Percentiles rank a stretch among this genome's conserved stretches.
Conservation (phyloP, 129 eudicot species). For the Chrysanthemum lavandulifolium region DNA sequence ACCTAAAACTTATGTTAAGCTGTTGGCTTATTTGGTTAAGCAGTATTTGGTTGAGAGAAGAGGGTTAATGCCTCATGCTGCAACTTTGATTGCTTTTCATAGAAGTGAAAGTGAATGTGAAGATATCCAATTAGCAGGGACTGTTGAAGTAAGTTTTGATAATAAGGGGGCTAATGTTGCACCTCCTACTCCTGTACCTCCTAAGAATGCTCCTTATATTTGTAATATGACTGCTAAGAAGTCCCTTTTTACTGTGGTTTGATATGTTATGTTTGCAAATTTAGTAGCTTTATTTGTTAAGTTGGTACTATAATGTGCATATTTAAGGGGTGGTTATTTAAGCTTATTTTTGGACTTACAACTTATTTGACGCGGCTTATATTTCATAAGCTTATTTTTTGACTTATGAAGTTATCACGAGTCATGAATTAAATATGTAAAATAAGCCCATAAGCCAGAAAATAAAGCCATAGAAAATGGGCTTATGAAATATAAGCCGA, state of each 20-base stretch:
- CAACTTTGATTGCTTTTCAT: conserved; percentile 66
- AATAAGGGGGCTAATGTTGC: conserved; percentile 75
- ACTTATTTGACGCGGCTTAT: too few relatives aligned
- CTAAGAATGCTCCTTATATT: conserved; percentile 72
- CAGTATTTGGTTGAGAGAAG: conserved; percentile 77
- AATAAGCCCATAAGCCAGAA: too few relatives aligned
- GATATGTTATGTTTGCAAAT: not conserved
- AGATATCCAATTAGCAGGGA: conserved; percentile 76
- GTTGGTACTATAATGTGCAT: not conserved
- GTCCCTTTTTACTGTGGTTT: conserved; percentile 32
- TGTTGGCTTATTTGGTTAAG: conserved; percentile 70
- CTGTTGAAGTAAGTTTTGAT: conserved; percentile 82
- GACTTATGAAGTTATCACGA: too few relatives aligned
- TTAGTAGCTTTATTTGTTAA: not conserved
- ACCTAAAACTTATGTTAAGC: conserved; percentile 57
- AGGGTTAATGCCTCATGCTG: conserved; percentile 68
- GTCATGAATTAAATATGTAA: too few relatives aligned
- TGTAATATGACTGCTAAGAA: conserved; percentile 89
- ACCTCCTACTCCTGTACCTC: conserved; percentile 89
- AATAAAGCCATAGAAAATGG: too few relatives aligned
- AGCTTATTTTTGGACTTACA: too few relatives aligned
- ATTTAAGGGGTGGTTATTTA: too few relatives aligned
- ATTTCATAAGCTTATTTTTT: too few relatives aligned
- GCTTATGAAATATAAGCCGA: too few relatives aligned
- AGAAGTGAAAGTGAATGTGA: conserved; percentile 43